phyloP scores from a whole-genome alignment of 352 stramenopile genomes.

The Globisporangium middletonii region DNA sequence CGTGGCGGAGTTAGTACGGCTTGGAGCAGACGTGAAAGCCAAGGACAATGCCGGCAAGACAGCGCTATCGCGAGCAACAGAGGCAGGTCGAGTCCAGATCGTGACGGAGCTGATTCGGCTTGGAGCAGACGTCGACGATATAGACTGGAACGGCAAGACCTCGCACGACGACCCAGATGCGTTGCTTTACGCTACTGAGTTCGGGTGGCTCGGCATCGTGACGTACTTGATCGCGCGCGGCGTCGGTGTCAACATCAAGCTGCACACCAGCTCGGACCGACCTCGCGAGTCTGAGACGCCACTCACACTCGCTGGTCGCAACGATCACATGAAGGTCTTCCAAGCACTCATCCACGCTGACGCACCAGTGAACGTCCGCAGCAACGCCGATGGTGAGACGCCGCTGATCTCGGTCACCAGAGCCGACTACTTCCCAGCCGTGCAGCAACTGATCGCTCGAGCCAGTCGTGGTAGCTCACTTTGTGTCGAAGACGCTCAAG shows the following conservation, averaged over 20 bases:
- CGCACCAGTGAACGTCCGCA: not conserved
- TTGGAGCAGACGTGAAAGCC: not conserved
- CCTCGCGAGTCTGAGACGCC: not conserved
- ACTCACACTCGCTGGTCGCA: not conserved
- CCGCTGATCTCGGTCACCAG: too few relatives aligned
- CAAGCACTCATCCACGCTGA: not conserved
- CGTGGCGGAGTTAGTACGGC: too few relatives aligned
- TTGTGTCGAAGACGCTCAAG: too few relatives aligned
- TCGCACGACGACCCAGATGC: not conserved
- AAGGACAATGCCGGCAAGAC: not conserved
- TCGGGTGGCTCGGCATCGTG: not conserved
- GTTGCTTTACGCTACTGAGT: not conserved
- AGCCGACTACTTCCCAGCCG: too few relatives aligned
- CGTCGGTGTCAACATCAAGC: not conserved
- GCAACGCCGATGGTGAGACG: not conserved
- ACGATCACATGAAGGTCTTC: not conserved
- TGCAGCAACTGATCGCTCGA: too few relatives aligned
- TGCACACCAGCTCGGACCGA: conserved; percentile 24
- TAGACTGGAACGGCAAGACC: not conserved
- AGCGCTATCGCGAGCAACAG: not conserved
- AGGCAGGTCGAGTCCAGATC: not conserved
- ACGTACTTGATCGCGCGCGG: not conserved
- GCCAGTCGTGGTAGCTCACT: too few relatives aligned
- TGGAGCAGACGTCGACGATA: not conserved
- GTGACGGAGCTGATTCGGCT: not conserved